Base-by-base conservation (phyloP, 371 early-diverging fungal genomes). In the Syncephalastrum contaminatum region DNA sequence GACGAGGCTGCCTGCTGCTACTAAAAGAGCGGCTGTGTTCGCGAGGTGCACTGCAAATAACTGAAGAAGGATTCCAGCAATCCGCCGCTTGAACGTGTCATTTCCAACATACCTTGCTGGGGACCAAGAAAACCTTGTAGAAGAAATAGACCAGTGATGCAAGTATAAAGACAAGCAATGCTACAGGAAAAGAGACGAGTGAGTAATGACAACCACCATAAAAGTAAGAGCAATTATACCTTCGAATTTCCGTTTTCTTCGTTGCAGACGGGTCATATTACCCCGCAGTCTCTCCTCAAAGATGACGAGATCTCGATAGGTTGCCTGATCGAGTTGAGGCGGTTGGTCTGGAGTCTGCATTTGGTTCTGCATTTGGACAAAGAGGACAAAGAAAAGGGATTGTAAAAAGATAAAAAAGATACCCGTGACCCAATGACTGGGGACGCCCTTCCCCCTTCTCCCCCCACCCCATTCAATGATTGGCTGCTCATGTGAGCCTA, bases 201-300 rank as follows among this genome's bases (percentile, higher is more conserved):
- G 20, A 54, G 43, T 21, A n/a, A 25, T 22, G 13, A 41, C 21
- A 42, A 10, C 2, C n/a, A 36, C n/a, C 7, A 12, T 16, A 10
- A 1, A 51, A 22, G 30, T 22, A 27, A 6, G 7, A 16, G 20
- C 15, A 39, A 42, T 24, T 0, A 43, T 73, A 86, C 86, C 82
- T 74, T 84, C 84, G 66, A 83, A 84, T 68, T 85, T 83, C 66
- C 82, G 81, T 51, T 83, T 81, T 45, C 82, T 62, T 56, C 78
- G 76, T 45, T 73, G 59, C 36, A 82, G 58, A 25, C 84, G 74
- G 8, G 69, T 65, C 79, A 81, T 78, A 58, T 85, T 82, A 48
- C 79, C 75, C 45, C 83, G 75, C 43, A 88, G 63, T 22, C 87
- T 72, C 50, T 84, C 87, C 58, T 88, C 88, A 61, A 88, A 88